A percentile compares a stretch with the other conserved stretches of the same genome.
These are phyloP conservation scores for Xylariaceae sp. DNA, from an alignment of 2,329 filamentous ascomycete genomes.

Conservation along the genomic window DNA sequence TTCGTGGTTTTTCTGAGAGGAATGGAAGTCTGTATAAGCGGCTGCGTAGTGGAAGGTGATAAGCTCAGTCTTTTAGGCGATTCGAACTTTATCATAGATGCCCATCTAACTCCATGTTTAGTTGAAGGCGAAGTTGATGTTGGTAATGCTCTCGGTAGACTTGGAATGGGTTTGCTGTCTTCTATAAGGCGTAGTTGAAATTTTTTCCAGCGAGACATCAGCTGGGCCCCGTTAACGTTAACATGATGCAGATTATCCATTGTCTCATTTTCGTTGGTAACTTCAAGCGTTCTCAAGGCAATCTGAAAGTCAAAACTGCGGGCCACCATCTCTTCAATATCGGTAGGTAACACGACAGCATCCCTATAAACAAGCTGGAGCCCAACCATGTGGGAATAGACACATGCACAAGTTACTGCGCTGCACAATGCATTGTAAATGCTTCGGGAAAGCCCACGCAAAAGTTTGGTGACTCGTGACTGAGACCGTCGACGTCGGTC, in stretches of 20 bases:
- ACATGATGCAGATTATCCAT: neutral
- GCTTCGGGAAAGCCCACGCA: neutral
- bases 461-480: neutral
- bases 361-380: constrained; percentile 3
- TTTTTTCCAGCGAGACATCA: neutral
- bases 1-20: neutral
- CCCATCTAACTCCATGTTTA: neutral
- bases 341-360: neutral
- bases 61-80: neutral
- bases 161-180: neutral
- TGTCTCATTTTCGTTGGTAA: neutral
- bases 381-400: constrained; percentile 3
- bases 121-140: neutral
- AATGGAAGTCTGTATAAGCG: neutral
- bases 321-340: neutral
- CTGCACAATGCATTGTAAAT: neutral
- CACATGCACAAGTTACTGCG: neutral
- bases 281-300: neutral
- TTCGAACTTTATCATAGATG: neutral
- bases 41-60: too few species aligned
- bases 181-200: neutral
- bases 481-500: constrained; percentile 2
- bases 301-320: neutral
- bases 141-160: neutral
- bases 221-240: neutral